Evolutionary conservation across 2,329 filamentous ascomycete species (phyloP), one percentile per base, ranked within the genome.

Genomic region (Talaromyces sp.): DNA sequence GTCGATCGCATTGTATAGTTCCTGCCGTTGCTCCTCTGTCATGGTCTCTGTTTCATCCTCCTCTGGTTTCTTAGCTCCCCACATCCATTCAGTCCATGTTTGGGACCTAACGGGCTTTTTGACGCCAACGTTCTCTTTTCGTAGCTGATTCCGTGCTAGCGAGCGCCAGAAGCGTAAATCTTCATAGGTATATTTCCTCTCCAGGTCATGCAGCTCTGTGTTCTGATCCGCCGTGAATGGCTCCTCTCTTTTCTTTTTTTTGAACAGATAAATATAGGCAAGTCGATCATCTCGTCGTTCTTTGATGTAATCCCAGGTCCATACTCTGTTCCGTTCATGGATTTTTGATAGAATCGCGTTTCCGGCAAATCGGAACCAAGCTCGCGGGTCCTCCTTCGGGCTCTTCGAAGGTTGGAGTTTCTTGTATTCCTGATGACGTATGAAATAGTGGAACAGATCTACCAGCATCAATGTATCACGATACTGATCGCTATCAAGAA

Each of bases 141-240:
- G 92, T 14, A 99, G 81, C 74, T 99, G 91, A 68, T 96, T 99
- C 25, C 95, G 88, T 33, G 93, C 95, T 62, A 99, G 75, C 0
- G 95, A 98, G 66, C 95, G 85, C 93, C 95, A 99, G 79, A 99
- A 99, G 4, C 95, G 89, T 60, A 99, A 82, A 73, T 99, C 96
- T 75, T 99, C 95, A 73, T 99, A 99, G 37, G 84, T 87, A 1
- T 96, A 83, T 73, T 97, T 97, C 80, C 85, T 86, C 74, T 99
- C 95, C 2, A 99, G 83, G 56, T 82, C 82, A 48, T 88, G 85
- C 1, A 97, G 73, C 42, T 93, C 90, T 50, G 88, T 86, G 1
- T 76, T 82, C 68, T 99, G 95, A 7, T 88, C 81, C 0, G 87
- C 75, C 0, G 86, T 83, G 11, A 97, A 79, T 61, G 80, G 81